Evolutionary conservation across 2,329 filamentous ascomycete species (phyloP), one percentile per base, ranked within the genome.

Genomic region (Aureobasidium sp.): DNA sequence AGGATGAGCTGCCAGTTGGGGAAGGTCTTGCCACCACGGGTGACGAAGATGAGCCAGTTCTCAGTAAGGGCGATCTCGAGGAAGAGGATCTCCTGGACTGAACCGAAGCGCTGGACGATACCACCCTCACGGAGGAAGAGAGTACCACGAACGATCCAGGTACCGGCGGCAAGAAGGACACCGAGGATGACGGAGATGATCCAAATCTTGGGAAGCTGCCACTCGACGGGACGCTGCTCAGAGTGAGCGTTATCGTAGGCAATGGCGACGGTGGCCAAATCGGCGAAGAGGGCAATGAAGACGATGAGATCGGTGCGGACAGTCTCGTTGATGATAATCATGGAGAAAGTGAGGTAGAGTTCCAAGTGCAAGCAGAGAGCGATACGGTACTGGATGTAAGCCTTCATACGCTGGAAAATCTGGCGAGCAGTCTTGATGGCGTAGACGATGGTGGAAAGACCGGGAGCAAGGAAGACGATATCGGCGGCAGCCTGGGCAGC

Each of bases 201-300:
- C 85, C 85, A 88, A 66, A 88, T 88, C 78, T 88, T 89, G 59
- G 85, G 84, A 59, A 89, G 69, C 72, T 89, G 85, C 85, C 85
- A 89, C 70, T 88, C 85, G 63, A 88, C 85, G 12, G 85, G 85
- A 34, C 85, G 81, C 56, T 77, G 77, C 66, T 89, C 85, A 63
- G 82, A 87, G 73, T 87, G 82, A 41, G 85, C 85, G 67, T 88
- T 88, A 66, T 89, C 85, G 73, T 88, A 88, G 44, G 85, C 85
- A 55, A 88, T 81, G 56, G 85, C 85, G 60, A 89, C 85, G 58
- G 85, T 89, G 57, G 85, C 85, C 71, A 89, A 73, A 78, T 89
- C 85, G 61, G 85, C 85, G 71, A 89, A 89, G 24, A 89, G 76
- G 57, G 85, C 85, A 60, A 89, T 81, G 77, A 88, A 89, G 70